A percentile compares a stretch with the other conserved stretches of the same genome.
phyloP scores from a whole-genome alignment of 1,139 yeast species.

The Kodamaea derodonti region DNA sequence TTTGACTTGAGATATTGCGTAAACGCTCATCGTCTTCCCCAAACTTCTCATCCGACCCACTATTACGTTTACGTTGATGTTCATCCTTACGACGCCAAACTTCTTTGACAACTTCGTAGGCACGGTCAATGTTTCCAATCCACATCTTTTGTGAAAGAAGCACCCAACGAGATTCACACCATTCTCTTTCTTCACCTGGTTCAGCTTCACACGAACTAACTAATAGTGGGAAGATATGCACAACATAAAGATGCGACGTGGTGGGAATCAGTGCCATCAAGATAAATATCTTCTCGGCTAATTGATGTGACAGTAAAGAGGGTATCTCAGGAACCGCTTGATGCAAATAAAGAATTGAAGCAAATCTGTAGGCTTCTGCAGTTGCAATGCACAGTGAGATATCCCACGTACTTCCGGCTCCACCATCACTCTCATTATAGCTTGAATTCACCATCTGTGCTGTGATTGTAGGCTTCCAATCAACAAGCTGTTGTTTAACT shows the following conservation, averaged over 20 bases:
- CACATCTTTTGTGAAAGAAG: constrained; percentile 51
- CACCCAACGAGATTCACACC: constrained; percentile 61
- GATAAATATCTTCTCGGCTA: constrained; percentile 59
- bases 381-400: constrained; percentile 59
- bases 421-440: constrained; percentile 21
- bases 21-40: constrained; percentile 19
- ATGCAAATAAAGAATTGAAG: constrained; percentile 56
- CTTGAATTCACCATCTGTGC: constrained; percentile 23
- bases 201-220: constrained; percentile 64
- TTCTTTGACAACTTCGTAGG: constrained; percentile 65
- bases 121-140: constrained; percentile 63
- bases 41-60: constrained; percentile 9
- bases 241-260: constrained; percentile 51
- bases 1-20: constrained; percentile 31
- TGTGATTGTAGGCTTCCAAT: constrained; percentile 52
- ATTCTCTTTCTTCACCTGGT: constrained; percentile 54
- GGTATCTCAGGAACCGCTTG: constrained; percentile 72
- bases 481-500: constrained; percentile 46
- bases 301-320: constrained; percentile 47
- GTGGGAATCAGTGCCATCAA: constrained; percentile 61
- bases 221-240: constrained; percentile 62
- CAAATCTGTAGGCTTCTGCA: constrained; percentile 63
- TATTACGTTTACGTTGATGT: constrained; percentile 19
- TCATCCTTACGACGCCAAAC: constrained; percentile 64
- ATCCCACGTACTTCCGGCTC: constrained; percentile 38